Base-by-base conservation (phyloP, 805 yeast genomes). In the Lachancea quebecensis region DNA sequence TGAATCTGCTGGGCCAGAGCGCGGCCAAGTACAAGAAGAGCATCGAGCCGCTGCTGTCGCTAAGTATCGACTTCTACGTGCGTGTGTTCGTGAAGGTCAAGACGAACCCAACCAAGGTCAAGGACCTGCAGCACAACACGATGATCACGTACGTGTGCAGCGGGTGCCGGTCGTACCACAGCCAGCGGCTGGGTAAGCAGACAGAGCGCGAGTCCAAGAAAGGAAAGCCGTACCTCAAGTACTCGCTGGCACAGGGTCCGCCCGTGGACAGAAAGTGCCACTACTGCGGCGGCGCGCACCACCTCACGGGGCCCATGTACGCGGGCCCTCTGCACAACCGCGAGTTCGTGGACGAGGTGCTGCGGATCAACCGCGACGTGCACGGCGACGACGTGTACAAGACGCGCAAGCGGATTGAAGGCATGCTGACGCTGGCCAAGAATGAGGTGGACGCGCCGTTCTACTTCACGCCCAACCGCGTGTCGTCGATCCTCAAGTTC, bases 281-380 rank as follows among this genome's bases (percentile, higher is more conserved):
- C 25, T 81, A 72, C 62, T 93, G 99, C 68, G 73, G 70, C 47
- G 63, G 65, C 34, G 73, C 78, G 1, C 77, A 78, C 62, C 95
- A 86, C 60, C 61, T 93, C 31, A 89, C 91, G 7, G 99, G 99
- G 3, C 99, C 99, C 49, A 85, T 93, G 96, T 93, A 95, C 85
- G 89, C 81, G 10, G 95, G 89, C 0, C 70, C 74, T 6, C 64
- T 93, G 46, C 98, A 91, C 58, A 75, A 83, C 58, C 60, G 63
- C 21, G 78, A 74, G 15, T 93, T 91, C 56, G 71, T 91, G 36
- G 71, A 77, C 25, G 76, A 71, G 52, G 73, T 90, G 38, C 71
- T 87, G 44, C 69, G 72, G n/a, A 65, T 79, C 51, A 75, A 81
- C 57, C 58, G 64, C 21, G 67, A 59, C 2, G 64, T 64, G 8